Percentiles rank a stretch among this genome's conserved stretches.
Evolutionary conservation across 192 early-diverging fungal species (phyloP).

Genomic region (Backusella sp.): DNA sequence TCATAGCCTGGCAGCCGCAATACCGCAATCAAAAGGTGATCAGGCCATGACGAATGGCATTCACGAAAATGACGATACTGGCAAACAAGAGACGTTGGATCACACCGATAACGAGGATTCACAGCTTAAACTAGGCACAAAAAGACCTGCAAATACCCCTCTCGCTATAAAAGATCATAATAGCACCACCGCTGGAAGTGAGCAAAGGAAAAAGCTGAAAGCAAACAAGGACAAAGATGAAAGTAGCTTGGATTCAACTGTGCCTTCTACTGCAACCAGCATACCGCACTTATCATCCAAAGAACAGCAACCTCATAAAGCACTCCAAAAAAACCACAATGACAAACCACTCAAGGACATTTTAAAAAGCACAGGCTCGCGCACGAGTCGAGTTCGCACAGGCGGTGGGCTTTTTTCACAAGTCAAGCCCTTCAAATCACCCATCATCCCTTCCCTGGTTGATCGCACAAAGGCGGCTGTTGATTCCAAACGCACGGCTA

Average conservation of each 20-base stretch:
- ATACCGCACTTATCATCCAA: neutral
- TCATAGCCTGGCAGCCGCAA: neutral
- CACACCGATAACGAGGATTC: neutral
- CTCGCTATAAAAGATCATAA: neutral
- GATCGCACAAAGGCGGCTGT: constrained; percentile 16
- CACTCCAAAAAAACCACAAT: neutral
- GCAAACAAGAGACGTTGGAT: neutral
- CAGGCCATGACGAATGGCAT: neutral
- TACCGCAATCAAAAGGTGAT: neutral
- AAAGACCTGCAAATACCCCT: neutral
- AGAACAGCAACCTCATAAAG: neutral
- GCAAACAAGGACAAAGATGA: neutral
- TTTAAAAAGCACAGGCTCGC: neutral
- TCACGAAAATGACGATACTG: neutral
- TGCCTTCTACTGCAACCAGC: neutral
- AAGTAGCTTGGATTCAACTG: neutral
- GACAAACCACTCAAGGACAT: neutral
- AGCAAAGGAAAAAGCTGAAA: neutral
- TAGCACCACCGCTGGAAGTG: neutral
- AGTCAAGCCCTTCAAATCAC: constrained; percentile 28
- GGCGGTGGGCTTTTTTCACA: neutral
- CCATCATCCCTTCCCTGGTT: constrained; percentile 14
- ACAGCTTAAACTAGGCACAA: neutral
- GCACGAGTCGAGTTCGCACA: neutral
- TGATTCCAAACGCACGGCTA: neutral